These are phyloP conservation scores for Tetramitus jugosus DNA, from an alignment of 208 protist species.

Conservation along the genomic window DNA sequence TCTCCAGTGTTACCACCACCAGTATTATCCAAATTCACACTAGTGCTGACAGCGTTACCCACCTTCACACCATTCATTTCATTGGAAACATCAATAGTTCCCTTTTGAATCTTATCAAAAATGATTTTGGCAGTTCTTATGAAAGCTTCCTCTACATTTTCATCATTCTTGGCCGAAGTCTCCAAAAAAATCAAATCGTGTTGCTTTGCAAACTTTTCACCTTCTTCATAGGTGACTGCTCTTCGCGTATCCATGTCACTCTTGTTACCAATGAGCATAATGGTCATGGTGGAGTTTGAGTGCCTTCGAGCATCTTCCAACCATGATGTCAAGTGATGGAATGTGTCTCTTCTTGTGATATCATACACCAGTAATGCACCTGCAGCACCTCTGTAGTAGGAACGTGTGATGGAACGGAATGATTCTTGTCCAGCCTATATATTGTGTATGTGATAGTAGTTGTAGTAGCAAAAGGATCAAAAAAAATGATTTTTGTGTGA, in stretches of 20 bases:
- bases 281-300: slow-evolving; percentile 87
- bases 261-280: slow-evolving; percentile 99
- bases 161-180: slow-evolving; percentile 93
- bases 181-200: slow-evolving; percentile 94
- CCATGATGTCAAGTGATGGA: slow-evolving; percentile 91
- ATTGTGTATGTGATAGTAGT: too few relatives aligned
- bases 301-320: slow-evolving; percentile 91
- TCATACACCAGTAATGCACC: slow-evolving; percentile 97
- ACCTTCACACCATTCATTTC: slow-evolving; percentile 23
- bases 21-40: background rate
- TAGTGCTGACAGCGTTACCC: background rate
- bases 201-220: slow-evolving; percentile 83
- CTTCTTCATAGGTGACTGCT: slow-evolving; percentile 85
- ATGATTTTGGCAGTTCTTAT: slow-evolving; percentile 83
- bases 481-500: slow-evolving; percentile 5
- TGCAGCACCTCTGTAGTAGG: slow-evolving; percentile 96
- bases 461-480: background rate
- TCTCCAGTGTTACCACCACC: background rate
- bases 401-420: slow-evolving; percentile 97
- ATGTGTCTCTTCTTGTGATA: slow-evolving; percentile 90
- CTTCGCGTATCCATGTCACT: slow-evolving; percentile 85
- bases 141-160: slow-evolving; percentile 91
- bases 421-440: slow-evolving; percentile 80
- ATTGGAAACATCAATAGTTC: slow-evolving; percentile 61
- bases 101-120: slow-evolving; percentile 87